Conservation (phyloP, 768 basidiomycete genomes). For the Tylopilus balloui region DNA sequence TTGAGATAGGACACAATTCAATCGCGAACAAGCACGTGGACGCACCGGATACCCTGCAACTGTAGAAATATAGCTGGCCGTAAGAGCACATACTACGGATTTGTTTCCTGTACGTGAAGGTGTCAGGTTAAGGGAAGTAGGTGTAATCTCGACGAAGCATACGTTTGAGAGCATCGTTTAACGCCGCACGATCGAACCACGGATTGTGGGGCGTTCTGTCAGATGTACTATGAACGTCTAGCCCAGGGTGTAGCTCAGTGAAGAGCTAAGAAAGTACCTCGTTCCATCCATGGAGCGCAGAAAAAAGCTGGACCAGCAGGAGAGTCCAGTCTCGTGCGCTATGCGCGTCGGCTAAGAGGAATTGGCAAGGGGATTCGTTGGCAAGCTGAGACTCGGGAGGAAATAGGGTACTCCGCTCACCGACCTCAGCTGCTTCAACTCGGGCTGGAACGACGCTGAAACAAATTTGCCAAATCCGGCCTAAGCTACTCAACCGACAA, state of each 20-base stretch:
- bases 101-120: conserved; percentile 57
- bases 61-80: conserved; percentile 89
- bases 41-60: conserved; percentile 84
- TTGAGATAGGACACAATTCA: neutral
- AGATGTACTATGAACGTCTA: conserved; percentile 22
- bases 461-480: conserved; percentile 22
- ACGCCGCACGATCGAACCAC: conserved; percentile 56
- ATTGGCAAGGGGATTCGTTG: conserved; percentile 14
- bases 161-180: conserved; percentile 69
- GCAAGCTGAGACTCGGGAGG: conserved; percentile 16
- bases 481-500: neutral
- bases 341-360: conserved; percentile 44
- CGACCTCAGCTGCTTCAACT: conserved; percentile 6
- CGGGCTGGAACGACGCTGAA: conserved; percentile 9
- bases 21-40: neutral
- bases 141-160: conserved; percentile 22
- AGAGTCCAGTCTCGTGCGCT: conserved; percentile 68
- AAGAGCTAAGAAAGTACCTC: conserved; percentile 37
- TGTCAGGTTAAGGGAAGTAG: conserved; percentile 5
- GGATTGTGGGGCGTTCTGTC: conserved; percentile 51
- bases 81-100: conserved; percentile 84
- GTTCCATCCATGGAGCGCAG: conserved; percentile 73
- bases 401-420: conserved; percentile 24
- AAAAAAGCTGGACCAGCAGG: conserved; percentile 53
- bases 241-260: neutral